Conservation (phyloP, 139 green algal species). For the Chlorella vulgaris region DNA sequence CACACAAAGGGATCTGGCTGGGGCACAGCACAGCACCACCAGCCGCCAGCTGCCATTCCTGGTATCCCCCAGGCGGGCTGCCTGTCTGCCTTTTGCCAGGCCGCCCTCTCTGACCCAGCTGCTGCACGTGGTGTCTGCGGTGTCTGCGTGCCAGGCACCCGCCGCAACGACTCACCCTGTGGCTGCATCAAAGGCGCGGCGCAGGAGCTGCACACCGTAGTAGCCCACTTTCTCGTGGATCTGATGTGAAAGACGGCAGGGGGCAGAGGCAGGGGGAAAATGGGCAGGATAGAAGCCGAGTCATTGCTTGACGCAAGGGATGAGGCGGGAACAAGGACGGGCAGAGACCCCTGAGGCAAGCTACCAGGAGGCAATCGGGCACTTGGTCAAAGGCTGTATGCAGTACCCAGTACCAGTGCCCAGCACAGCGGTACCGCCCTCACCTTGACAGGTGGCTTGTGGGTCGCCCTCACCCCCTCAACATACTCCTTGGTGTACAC, state of each 20-base stretch:
- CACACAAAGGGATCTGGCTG: too few species aligned
- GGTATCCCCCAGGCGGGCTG: too few species aligned
- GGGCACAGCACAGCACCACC: too few species aligned
- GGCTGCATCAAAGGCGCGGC: slow-evolving; percentile 69
- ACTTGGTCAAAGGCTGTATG: too few species aligned
- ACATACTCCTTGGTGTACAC: slow-evolving; percentile 71
- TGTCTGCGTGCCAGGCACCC: not conserved
- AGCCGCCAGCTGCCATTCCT: too few species aligned
- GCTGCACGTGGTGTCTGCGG: not conserved
- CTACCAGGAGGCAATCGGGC: too few species aligned
- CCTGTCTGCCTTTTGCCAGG: too few species aligned
- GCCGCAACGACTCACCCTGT: slow-evolving; percentile 44
- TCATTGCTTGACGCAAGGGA: not conserved
- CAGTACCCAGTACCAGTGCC: not conserved
- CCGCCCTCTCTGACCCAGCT: too few species aligned
- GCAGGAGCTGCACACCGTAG: slow-evolving; percentile 42
- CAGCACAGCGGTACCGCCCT: not conserved
- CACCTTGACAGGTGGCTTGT: slow-evolving; percentile 62
- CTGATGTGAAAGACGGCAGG: slow-evolving; percentile 11
- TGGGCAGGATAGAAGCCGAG: not conserved
- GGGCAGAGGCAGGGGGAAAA: too few species aligned
- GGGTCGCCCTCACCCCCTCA: slow-evolving; percentile 60
- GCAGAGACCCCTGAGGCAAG: too few species aligned
- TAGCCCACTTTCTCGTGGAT: slow-evolving; percentile 49
- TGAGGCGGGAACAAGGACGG: too few species aligned